A percentile compares a stretch with the other conserved stretches of the same genome.
These are phyloP conservation scores for Fusarium pseudocircinatum DNA, from an alignment of 2,329 filamentous ascomycete species.

Conservation along the genomic window DNA sequence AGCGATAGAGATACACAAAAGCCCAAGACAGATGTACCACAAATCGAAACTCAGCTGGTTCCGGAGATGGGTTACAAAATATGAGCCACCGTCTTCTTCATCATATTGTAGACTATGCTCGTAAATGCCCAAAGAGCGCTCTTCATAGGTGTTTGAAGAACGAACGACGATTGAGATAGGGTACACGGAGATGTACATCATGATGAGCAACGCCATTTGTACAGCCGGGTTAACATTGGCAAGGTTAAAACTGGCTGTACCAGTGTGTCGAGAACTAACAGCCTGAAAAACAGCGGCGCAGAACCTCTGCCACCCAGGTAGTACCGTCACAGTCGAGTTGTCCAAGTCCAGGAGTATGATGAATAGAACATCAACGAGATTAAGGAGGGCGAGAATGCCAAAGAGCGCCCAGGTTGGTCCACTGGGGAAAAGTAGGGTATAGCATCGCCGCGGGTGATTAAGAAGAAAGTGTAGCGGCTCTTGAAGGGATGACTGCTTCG, in stretches of 20 bases:
- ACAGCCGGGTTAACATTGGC: slow-evolving; percentile 61
- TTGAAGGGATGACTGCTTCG: slow-evolving; percentile 49
- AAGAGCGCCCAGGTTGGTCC: slow-evolving; percentile 68
- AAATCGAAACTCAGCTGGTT: slow-evolving; percentile 54
- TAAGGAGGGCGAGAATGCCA: slow-evolving; percentile 60
- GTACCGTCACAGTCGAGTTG: slow-evolving; percentile 58
- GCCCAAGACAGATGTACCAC: slow-evolving; percentile 54
- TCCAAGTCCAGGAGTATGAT: slow-evolving; percentile 62
- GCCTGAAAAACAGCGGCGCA: slow-evolving; percentile 69
- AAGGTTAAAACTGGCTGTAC: slow-evolving; percentile 61
- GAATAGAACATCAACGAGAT: slow-evolving; percentile 64
- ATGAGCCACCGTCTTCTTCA: slow-evolving; percentile 43
- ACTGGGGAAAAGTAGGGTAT: slow-evolving; percentile 69
- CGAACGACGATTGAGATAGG: slow-evolving; percentile 70
- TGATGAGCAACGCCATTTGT: slow-evolving; percentile 67
- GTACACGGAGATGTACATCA: slow-evolving; percentile 74
- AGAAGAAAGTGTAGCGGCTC: slow-evolving; percentile 66
- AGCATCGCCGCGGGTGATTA: slow-evolving; percentile 70
- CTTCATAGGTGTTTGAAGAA: slow-evolving; percentile 69
- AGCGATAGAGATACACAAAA: slow-evolving; percentile 49
- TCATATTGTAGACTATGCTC: slow-evolving; percentile 39
- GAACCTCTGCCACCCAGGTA: slow-evolving; percentile 58
- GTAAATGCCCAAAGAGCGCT: slow-evolving; percentile 69
- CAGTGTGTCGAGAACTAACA: slow-evolving; percentile 57
- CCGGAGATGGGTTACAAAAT: slow-evolving; percentile 48